phyloP scores from a whole-genome alignment of 805 yeast species.

The Metschnikowia arizonensis region DNA sequence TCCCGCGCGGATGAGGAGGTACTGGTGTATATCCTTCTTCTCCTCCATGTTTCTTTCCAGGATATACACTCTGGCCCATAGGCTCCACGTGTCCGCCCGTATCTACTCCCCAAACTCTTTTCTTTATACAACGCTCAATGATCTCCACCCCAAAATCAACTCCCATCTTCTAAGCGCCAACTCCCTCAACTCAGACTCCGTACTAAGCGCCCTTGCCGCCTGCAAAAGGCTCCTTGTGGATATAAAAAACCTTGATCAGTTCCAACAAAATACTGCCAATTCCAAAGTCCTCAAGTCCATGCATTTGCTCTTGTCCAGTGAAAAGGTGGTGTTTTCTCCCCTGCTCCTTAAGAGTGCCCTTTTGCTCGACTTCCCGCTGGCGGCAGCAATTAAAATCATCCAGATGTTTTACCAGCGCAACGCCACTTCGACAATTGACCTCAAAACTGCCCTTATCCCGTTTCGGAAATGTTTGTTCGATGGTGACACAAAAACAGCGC shows the following conservation, averaged over 20 bases:
- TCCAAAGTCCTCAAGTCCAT: constrained; percentile 21
- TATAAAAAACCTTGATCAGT: constrained; percentile 21
- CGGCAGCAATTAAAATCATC: constrained; percentile 27
- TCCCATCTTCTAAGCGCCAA: constrained; percentile 1
- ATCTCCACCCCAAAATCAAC: constrained; percentile 13
- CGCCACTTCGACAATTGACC: constrained; percentile 29
- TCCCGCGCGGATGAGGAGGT: no score
- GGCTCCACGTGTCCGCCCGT: background rate
- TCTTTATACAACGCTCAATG: constrained; percentile 12
- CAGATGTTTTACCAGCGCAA: constrained; percentile 24
- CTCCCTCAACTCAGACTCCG: constrained; percentile 6
- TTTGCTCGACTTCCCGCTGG: constrained; percentile 31
- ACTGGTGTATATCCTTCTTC: no score
- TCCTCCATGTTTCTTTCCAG: background rate
- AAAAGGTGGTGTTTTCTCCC: constrained; percentile 21
- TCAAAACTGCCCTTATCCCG: constrained; percentile 53
- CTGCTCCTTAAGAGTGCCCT: constrained; percentile 27
- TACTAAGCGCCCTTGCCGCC: constrained; percentile 22
- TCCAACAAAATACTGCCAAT: constrained; percentile 22
- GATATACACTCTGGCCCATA: background rate
- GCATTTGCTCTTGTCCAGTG: constrained; percentile 20
- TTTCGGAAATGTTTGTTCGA: constrained; percentile 55
- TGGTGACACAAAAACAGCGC: constrained; percentile 54
- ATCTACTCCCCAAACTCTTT: constrained; percentile 7
- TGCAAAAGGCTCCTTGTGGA: constrained; percentile 22